Evolutionary conservation across 192 early-diverging fungal genomes (phyloP), one percentile per base, ranked within the genome.

Genomic region (Coemansia sp.): DNA sequence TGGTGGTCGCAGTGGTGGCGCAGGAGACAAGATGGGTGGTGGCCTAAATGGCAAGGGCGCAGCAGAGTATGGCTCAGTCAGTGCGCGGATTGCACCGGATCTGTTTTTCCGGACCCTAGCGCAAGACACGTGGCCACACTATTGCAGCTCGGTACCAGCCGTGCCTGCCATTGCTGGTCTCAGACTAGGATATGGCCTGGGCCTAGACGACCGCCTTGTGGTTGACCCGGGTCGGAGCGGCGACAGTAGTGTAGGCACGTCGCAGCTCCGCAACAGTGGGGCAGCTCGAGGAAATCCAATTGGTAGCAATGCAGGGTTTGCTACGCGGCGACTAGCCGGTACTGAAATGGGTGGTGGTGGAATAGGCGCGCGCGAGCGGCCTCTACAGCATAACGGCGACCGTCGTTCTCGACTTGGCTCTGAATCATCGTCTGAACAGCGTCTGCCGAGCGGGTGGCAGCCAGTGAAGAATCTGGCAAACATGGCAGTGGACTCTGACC

Each of bases 121-220:
- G 15, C 75, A 77, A 39, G 80, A 82, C 39, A 70, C 80, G 41
- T 82, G 80, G 80, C 80, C 80, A 11, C 80, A 82, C 58, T 82
- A 82, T 66, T 82, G 80, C 59, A 77, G 69, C 40, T 75, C 80
- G 5, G 75, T 65, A 13, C 68, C 80, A 1, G 68, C 75, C 7
- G 67, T 69, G 56, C 64, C 80, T 4, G 64, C 80, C 20, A 66
- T 82, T 17, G 53, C 65, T 17, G 68, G 80, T 3, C 68, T 82
- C 32, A 63, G 70, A 32, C 40, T 76, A 27, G 80, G 75, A 10
- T 77, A 74, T 31, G 72, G 72, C 13, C 50, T 82, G 22, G 80
- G 70, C 22, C 61, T 61, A 11, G 27, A 17, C 24, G 31, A 65
- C 29, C 41, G 41, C 10, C 29, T 65, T 58, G 55, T 13, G 15